A percentile compares a stretch with the other conserved stretches of the same genome.
Conservation (phyloP, 768 basidiomycete genomes). For the Pleurotus tuoliensis region DNA sequence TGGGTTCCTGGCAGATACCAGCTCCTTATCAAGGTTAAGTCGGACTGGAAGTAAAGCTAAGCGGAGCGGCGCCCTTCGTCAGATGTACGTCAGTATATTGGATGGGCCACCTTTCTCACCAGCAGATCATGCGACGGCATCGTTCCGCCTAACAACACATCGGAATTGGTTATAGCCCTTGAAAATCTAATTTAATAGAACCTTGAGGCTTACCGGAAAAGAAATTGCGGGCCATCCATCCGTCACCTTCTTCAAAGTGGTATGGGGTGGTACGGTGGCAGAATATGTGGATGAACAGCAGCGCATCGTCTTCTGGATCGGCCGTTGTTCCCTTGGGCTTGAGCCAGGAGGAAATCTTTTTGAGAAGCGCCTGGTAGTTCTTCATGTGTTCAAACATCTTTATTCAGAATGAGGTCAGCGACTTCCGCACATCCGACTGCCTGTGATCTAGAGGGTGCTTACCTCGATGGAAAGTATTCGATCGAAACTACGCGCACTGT, state of each 20-base stretch:
- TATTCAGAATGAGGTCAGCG: neutral
- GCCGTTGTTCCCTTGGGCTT: conserved; percentile 29
- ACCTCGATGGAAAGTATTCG: conserved; percentile 70
- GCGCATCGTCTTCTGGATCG: conserved; percentile 31
- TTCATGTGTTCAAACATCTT: conserved; percentile 80
- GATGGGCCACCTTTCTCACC: conserved; percentile 22
- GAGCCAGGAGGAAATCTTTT: conserved; percentile 64
- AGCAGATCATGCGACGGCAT: conserved; percentile 69
- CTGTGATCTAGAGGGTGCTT: neutral
- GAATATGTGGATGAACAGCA: conserved; percentile 70
- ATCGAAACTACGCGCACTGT: conserved; percentile 47
- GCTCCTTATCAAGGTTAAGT: conserved; percentile 53
- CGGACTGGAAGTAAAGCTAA: conserved; percentile 61
- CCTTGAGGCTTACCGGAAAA: conserved; percentile 43
- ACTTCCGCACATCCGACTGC: neutral
- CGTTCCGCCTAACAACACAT: conserved; percentile 51
- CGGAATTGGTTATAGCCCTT: neutral
- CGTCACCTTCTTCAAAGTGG: conserved; percentile 64
- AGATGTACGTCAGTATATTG: neutral
- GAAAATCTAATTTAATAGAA: neutral
- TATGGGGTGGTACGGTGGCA: conserved; percentile 62
- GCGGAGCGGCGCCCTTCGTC: neutral
- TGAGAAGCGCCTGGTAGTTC: conserved; percentile 59
- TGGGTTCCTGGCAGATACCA: conserved; percentile 64
- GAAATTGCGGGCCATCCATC: conserved; percentile 76